Base-by-base conservation (phyloP, 2,329 filamentous ascomycete genomes). In the Alternaria solani region DNA sequence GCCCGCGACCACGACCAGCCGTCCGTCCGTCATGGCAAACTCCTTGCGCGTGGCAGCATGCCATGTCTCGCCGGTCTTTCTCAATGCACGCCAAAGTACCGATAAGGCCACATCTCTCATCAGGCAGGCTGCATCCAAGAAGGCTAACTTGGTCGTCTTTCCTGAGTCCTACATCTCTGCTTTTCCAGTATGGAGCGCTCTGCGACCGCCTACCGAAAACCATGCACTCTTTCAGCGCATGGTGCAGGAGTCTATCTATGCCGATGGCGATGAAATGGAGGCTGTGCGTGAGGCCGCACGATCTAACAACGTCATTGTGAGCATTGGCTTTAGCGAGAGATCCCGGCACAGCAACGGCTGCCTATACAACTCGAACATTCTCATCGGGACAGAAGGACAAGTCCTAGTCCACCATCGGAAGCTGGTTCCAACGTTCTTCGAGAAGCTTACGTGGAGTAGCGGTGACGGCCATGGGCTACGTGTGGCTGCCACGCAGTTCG, bases 341-440 rank as follows among this genome's bases (percentile, higher is more conserved):
- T 72, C 78, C 0, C 78, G 71, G 0, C 73, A 75, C 25, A 84
- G 83, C 63, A 75, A 73, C 23, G 84, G 79, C 0, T 83, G 80
- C 1, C 61, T 87, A 1, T 87, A 80, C 69, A 87, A 87, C 63
- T 81, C 83, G 0, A 85, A 85, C 26, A 14, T 87, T 0, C 71
- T 86, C 20, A 83, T 87, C 43, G 75, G 74, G 1, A 61, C 67
- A 2, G 60, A 78, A 4, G 85, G 85, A 0, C 67, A 82, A 3
- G 74, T 86, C 1, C 58, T 84, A 2, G 79, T 83, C 0, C 84
- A 86, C 56, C 84, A 87, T 57, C 77, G 85, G 1, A 87, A 87
- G 56, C 69, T 87, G 1, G 78, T 85, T 69, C 83, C 85, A 0
- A 87, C 85, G 0, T 87, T 86, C 67, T 87, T 82, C 59, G 86